Percentiles rank a stretch among this genome's conserved stretches.
Conservation (phyloP, 108 stramenopile species). For the Nannochloropsis salina region DNA sequence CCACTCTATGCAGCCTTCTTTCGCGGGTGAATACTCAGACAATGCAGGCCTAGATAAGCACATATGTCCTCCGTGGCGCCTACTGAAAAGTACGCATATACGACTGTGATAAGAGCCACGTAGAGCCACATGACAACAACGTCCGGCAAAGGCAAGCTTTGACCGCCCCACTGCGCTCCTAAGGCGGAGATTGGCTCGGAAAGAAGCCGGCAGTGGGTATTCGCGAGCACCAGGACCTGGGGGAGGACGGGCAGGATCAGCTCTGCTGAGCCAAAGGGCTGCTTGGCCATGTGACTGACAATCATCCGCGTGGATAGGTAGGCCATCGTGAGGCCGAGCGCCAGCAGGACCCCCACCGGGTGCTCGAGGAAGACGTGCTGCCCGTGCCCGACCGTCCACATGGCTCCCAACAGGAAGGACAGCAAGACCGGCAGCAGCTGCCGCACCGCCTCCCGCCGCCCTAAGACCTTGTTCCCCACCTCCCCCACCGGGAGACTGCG, state of each 20-base stretch:
- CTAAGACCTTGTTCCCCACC: slow-evolving; percentile 4
- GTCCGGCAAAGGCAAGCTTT: neutral
- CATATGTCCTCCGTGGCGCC: neutral
- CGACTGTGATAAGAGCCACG: neutral
- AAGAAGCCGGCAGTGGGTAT: neutral
- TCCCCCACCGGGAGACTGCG: neutral
- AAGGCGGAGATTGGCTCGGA: neutral
- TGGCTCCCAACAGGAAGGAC: slow-evolving; percentile 20
- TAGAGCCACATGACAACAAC: neutral
- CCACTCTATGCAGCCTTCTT: neutral
- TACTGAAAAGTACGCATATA: neutral
- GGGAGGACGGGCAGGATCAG: slow-evolving; percentile 19
- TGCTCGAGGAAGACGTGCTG: slow-evolving; percentile 28
- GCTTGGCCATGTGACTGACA: slow-evolving; percentile 40
- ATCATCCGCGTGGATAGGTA: slow-evolving; percentile 37
- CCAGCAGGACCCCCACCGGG: slow-evolving; percentile 26
- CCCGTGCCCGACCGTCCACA: slow-evolving; percentile 29
- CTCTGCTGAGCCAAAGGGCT: neutral
- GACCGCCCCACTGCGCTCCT: neutral
- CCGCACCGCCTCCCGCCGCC: slow-evolving; percentile 20
- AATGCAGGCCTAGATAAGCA: neutral
- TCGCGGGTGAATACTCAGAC: slow-evolving; percentile 4
- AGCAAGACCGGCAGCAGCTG: slow-evolving; percentile 31
- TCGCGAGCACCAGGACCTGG: neutral
- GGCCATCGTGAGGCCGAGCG: slow-evolving; percentile 23